Base-by-base conservation (phyloP, 2,329 filamentous ascomycete species). In the Pseudogymnoascus sp. region DNA sequence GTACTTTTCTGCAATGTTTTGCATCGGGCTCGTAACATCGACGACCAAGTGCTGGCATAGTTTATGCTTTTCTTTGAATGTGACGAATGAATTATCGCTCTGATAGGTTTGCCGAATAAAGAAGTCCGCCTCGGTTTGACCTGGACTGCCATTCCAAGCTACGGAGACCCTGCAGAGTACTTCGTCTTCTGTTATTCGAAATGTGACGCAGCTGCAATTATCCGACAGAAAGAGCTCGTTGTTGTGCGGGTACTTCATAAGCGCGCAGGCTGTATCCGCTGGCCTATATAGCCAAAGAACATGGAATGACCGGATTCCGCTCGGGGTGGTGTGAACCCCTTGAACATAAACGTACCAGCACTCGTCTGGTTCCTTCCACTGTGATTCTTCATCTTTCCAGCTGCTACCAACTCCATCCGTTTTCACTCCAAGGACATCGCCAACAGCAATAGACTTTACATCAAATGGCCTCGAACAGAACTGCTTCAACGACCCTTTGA, bases 161-260 rank as follows among this genome's bases (percentile, higher is more conserved):
- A 92, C 79, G 0, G 77, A 65, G 39, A 88, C 81, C 1, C 80
- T 81, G 0, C 77, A 78, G 0, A 84, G 67, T 0, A 91, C 75
- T 34, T 90, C 79, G 0, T 79, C 72, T 1, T 79, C 77, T 0
- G 76, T 65, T 2, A 90, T 76, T 28, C 78, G 77, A 0, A 74
- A 62, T 0, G 61, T 62, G 0, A 43, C 54, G 64, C 90, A 94
- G 1, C 86, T 88, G 73, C 90, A 93, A 62, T 91, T 84, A 58
- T 91, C 83, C 0, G 86, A 90, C 0, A 93, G 73, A 64, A 94
- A 94, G 0, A 94, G 72, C 71, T 95, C 90, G 59, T 91, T 89
- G 0, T 74, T 64, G 71, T 83, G 86, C 0, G 87, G 86, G 66
- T 93, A 95, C 8, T 78, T 79, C 73, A 86, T 85, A 5, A 80